Base-by-base conservation (phyloP, 1,139 yeast species). In the Protomyces inundatus region DNA sequence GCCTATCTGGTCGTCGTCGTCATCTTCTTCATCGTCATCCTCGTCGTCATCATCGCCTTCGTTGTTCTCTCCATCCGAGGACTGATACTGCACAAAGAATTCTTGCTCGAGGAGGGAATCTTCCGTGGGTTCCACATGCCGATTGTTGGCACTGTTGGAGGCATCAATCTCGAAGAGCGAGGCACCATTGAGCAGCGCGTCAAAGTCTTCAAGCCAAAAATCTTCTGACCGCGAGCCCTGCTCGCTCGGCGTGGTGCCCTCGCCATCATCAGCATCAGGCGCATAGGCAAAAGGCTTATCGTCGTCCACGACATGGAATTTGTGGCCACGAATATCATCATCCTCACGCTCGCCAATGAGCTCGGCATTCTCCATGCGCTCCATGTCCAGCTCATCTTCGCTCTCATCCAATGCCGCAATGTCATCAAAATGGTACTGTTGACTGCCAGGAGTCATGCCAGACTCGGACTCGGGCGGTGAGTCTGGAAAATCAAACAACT, bases 221-320 rank as follows among this genome's bases (percentile, higher is more conserved):
- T 58, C 62, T 39, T 58, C 62, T 9, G 56, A 51, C 10, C 54
- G 53, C 7, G 56, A 51, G 33, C 56, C 62, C 14, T 45, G 62
- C 16, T 58, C 62, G 53, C 62, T 58, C 6, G 48, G 48, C 32
- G 48, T 42, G 4, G 23, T 16, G 32, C 30, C 32, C 30, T 42
- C 48, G 10, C 10, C 30, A 14, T 42, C 48, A 12, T 58, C 62
- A 6, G 39, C 62, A 39, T 58, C 62, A n/a, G 46, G 34, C 7
- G 62, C 62, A 39, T 58, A 58, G 14, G 62, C 62, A 39, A 58
- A 58, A 6, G 62, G 62, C 42, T 58, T 50, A 33, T 46, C 39
- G 7, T 51, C 56, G 23, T 58, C 62, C n/a, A 50, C 53, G 16
- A 57, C 55, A 37, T 57, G 54, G 42, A 57, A 57, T 37, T 57